Conservation (phyloP, 2,329 filamentous ascomycete species). For the Colletotrichum australisinense region DNA sequence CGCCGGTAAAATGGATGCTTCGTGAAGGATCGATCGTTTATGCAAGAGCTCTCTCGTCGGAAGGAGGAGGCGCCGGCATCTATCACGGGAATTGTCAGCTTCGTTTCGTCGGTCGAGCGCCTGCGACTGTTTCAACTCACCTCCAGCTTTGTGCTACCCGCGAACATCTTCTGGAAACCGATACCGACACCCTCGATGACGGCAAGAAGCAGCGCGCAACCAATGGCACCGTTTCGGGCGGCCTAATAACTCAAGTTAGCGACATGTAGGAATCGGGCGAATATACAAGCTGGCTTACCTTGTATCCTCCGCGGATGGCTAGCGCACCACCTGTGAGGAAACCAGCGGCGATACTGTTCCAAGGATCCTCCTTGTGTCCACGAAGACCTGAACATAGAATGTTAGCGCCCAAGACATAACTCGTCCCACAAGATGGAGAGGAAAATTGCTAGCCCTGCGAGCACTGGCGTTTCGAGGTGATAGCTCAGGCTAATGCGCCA, state of each 20-base stretch:
- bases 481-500: not conserved
- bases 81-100: constrained; percentile 35
- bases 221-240: constrained; percentile 94
- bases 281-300: constrained; percentile 46
- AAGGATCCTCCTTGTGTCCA: constrained; percentile 96
- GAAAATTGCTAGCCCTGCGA: not conserved
- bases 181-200: constrained; percentile 92
- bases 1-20: constrained; percentile 3
- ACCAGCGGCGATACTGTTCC: constrained; percentile 88
- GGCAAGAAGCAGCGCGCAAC: constrained; percentile 91
- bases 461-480: too few relatives aligned
- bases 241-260: constrained; percentile 53
- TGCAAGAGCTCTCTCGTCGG: constrained; percentile 45
- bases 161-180: constrained; percentile 94
- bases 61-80: constrained; percentile 46
- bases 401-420: not conserved
- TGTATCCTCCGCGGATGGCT: constrained; percentile 90
- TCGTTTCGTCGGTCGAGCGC: not conserved
- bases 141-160: constrained; percentile 87
- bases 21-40: constrained; percentile 37
- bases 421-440: not conserved
- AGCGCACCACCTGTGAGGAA: constrained; percentile 96
- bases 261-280: not conserved
- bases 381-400: not conserved
- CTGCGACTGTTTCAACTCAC: constrained; percentile 52